phyloP scores from a whole-genome alignment of 805 yeast species.

The Pichia rugopelliculosa region DNA sequence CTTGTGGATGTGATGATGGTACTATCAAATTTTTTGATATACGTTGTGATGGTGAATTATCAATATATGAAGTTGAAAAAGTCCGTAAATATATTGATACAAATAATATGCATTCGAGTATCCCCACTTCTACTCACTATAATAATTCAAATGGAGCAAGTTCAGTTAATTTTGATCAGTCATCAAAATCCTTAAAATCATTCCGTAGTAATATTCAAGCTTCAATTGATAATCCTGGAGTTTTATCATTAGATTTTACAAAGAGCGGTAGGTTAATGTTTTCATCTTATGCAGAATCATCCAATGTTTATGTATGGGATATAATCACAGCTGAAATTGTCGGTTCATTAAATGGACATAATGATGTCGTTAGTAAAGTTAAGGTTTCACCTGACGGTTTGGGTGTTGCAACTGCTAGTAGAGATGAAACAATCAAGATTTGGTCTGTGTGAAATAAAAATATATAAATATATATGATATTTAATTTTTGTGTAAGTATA shows the following conservation, averaged over 20 bases:
- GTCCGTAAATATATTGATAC: conserved; percentile 9
- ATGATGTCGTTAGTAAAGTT: conserved; percentile 55
- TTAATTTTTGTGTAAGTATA: background rate
- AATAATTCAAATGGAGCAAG: background rate
- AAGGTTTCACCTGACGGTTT: conserved; percentile 65
- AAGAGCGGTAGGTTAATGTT: conserved; percentile 67
- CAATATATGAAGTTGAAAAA: conserved; percentile 33
- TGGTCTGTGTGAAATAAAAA: conserved; percentile 38
- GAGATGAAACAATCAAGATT: conserved; percentile 67
- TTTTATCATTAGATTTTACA: conserved; percentile 66
- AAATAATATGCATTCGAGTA: conserved; percentile 1
- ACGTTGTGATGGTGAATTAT: conserved; percentile 65
- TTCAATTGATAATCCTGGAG: conserved; percentile 55
- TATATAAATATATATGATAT: too few relatives aligned
- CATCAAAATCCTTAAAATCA: conserved; percentile 18
- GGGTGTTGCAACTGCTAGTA: conserved; percentile 70
- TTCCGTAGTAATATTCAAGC: conserved; percentile 24
- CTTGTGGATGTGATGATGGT: conserved; percentile 77
- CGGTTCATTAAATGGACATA: conserved; percentile 61
- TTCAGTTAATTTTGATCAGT: conserved; percentile 3
- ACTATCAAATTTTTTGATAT: conserved; percentile 62
- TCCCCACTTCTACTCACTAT: conserved; percentile 1
- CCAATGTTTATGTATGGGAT: conserved; percentile 74
- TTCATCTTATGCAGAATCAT: conserved; percentile 63
- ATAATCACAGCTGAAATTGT: conserved; percentile 54